Conservation (phyloP, 495 filamentous ascomycete species). For the Penicillium odoratum region DNA sequence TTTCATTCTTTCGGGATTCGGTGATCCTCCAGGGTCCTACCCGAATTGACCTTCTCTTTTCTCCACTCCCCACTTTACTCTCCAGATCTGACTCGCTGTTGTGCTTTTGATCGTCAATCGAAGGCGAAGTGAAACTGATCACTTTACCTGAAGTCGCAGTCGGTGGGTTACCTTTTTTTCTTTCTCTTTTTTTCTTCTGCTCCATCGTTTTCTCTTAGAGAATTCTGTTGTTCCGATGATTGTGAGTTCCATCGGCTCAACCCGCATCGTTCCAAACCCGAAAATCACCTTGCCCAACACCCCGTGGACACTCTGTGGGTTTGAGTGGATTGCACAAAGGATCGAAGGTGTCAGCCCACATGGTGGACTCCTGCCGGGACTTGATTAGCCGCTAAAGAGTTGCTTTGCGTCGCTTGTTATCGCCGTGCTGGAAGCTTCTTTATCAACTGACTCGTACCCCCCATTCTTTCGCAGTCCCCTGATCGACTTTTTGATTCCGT, state of each 20-base stretch:
- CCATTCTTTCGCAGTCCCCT: constrained; percentile 16
- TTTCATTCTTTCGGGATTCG: constrained; percentile 4
- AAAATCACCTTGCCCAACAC: no score
- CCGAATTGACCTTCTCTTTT: not conserved
- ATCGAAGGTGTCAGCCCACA: constrained; percentile 24
- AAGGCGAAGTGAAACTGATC: constrained; percentile 1
- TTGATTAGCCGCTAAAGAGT: constrained; percentile 31
- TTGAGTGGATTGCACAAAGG: not conserved
- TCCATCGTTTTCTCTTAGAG: not conserved
- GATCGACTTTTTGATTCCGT: constrained; percentile 12
- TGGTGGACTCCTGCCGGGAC: constrained; percentile 28
- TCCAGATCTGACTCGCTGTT: constrained; percentile 5
- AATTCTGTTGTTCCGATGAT: not conserved
- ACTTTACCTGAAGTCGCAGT: not conserved
- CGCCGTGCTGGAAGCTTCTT: constrained; percentile 26
- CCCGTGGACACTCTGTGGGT: not conserved
- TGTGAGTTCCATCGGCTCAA: not conserved
- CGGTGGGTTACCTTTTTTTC: constrained; percentile 3
- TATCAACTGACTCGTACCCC: constrained; percentile 9
- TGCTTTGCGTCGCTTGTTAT: constrained; percentile 12
- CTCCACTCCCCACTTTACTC: constrained; percentile 12
- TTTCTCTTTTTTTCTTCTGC: not conserved
- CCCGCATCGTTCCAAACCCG: no score
- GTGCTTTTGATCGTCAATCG: not conserved
- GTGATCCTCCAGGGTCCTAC: constrained; percentile 3